Evolutionary conservation across 163 green algal genomes (phyloP).

Genomic region (Scenedesmus sp.): DNA sequence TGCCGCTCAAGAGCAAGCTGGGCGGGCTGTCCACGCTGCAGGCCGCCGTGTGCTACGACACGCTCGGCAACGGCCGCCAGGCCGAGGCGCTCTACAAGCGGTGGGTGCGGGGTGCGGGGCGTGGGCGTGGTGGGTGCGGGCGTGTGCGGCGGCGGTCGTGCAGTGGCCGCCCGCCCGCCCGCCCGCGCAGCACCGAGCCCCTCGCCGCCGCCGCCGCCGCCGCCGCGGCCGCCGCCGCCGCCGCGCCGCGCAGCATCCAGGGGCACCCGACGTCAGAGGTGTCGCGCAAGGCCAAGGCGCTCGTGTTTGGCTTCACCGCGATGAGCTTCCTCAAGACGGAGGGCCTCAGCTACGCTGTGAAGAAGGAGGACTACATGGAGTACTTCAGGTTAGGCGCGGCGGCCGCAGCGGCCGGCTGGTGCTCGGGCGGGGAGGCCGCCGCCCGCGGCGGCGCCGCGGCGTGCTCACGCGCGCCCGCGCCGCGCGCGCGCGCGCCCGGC

Average conservation of each 20-base stretch:
- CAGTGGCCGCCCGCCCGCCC: neutral
- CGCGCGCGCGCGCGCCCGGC: neutral
- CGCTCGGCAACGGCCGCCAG: slow-evolving; percentile 44
- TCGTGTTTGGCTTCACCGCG: slow-evolving; percentile 43
- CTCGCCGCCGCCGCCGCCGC: neutral
- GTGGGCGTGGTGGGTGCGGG: neutral
- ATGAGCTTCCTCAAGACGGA: slow-evolving; percentile 40
- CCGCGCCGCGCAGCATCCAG: slow-evolving; percentile 1
- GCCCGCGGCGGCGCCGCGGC: neutral
- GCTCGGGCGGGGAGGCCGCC: neutral
- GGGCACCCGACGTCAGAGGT: slow-evolving; percentile 38
- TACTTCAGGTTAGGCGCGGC: slow-evolving; percentile 28
- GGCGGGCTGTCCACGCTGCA: slow-evolving; percentile 61
- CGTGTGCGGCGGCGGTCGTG: neutral
- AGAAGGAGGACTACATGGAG: slow-evolving; percentile 36
- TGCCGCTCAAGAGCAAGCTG: slow-evolving; percentile 58
- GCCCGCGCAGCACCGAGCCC: too few relatives aligned
- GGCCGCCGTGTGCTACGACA: slow-evolving; percentile 71
- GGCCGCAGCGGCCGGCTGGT: neutral
- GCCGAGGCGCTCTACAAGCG: slow-evolving; percentile 34
- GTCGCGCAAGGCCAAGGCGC: slow-evolving; percentile 29
- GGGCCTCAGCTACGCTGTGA: slow-evolving; percentile 23
- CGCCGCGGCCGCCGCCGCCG: neutral
- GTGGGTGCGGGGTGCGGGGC: neutral
- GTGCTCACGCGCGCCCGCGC: neutral